phyloP scores from a whole-genome alignment of 2,329 filamentous ascomycete genomes.

The Pseudonectria foliicola region DNA sequence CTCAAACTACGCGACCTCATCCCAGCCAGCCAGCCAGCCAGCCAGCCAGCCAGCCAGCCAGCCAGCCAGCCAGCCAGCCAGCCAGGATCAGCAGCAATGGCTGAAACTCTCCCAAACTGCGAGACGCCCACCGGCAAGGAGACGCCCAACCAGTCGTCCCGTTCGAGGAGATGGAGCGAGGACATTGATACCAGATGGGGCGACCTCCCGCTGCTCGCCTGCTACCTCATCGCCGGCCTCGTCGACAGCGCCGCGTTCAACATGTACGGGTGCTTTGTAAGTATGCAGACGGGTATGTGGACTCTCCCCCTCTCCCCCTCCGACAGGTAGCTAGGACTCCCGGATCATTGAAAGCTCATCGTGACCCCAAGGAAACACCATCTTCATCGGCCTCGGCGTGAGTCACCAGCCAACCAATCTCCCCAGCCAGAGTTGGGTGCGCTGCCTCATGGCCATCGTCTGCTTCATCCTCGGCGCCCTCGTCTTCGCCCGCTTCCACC shows the following conservation, averaged over 20 bases:
- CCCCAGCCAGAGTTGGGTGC: slow-evolving; percentile 19
- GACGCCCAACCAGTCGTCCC: too few species aligned
- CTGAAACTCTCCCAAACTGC: too few species aligned
- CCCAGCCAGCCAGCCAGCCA: too few species aligned
- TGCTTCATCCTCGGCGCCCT: slow-evolving; percentile 19
- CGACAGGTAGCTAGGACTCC: background rate
- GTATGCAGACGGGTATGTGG: slow-evolving; percentile 22
- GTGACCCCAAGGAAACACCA: slow-evolving; percentile 24
- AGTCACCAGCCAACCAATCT: slow-evolving; percentile 21
- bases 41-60: too few species aligned
- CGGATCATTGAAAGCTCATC: too few species aligned
- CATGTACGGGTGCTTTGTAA: slow-evolving; percentile 23
- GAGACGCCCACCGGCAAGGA: too few species aligned
- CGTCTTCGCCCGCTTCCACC: slow-evolving; percentile 22
- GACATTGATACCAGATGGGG: slow-evolving; percentile 18
- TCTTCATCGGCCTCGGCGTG: slow-evolving; percentile 19
- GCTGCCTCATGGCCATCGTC: slow-evolving; percentile 21
- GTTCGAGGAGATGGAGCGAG: slow-evolving; percentile 6
- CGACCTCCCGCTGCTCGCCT: slow-evolving; percentile 16
- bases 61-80: too few species aligned
- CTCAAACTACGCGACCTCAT: too few species aligned
- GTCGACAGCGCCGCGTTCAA: slow-evolving; percentile 22
- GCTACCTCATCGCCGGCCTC: slow-evolving; percentile 20
- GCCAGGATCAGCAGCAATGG: too few species aligned
- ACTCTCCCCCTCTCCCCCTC: background rate